Percentiles rank a stretch among this genome's conserved stretches.
phyloP scores from a whole-genome alignment of 768 basidiomycete genomes.

The Gymnopilus junonius region DNA sequence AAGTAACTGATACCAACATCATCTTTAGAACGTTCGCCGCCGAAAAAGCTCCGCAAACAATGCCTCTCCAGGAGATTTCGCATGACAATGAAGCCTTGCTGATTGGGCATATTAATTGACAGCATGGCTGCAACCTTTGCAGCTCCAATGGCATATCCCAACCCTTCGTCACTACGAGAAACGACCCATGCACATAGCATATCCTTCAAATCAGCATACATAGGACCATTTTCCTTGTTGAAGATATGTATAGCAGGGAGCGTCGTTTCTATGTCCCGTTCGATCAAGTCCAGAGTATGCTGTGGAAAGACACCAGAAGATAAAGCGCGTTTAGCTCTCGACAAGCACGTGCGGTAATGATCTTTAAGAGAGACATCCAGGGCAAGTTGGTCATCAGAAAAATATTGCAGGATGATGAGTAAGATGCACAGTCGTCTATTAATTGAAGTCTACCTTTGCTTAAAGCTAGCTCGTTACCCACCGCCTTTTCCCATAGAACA shows the following conservation, averaged over 20 bases:
- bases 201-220: slow-evolving; percentile 83
- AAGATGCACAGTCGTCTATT: slow-evolving; percentile 15
- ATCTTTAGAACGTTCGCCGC: slow-evolving; percentile 67
- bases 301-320: slow-evolving; percentile 68
- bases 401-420: slow-evolving; percentile 11
- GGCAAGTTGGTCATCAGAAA: slow-evolving; percentile 7
- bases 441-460: slow-evolving; percentile 65
- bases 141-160: slow-evolving; percentile 72
- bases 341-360: slow-evolving; percentile 69
- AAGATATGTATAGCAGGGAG: slow-evolving; percentile 84
- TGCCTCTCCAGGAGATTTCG: slow-evolving; percentile 86
- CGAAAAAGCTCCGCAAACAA: slow-evolving; percentile 85
- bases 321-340: slow-evolving; percentile 75
- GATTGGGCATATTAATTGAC: slow-evolving; percentile 77
- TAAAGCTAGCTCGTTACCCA: slow-evolving; percentile 81
- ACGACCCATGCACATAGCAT: slow-evolving; percentile 90
- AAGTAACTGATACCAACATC: slow-evolving; percentile 65
- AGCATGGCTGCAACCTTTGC: slow-evolving; percentile 87
- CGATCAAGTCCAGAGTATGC: slow-evolving; percentile 63
- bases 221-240: slow-evolving; percentile 71
- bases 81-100: slow-evolving; percentile 81
- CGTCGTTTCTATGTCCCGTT: slow-evolving; percentile 75
- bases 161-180: slow-evolving; percentile 79
- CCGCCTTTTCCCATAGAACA: slow-evolving; percentile 82
- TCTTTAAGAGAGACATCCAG: slow-evolving; percentile 44